These are phyloP conservation scores for Telopea speciosissima DNA, from an alignment of 177 flowering plant genomes.

Conservation along the genomic window DNA sequence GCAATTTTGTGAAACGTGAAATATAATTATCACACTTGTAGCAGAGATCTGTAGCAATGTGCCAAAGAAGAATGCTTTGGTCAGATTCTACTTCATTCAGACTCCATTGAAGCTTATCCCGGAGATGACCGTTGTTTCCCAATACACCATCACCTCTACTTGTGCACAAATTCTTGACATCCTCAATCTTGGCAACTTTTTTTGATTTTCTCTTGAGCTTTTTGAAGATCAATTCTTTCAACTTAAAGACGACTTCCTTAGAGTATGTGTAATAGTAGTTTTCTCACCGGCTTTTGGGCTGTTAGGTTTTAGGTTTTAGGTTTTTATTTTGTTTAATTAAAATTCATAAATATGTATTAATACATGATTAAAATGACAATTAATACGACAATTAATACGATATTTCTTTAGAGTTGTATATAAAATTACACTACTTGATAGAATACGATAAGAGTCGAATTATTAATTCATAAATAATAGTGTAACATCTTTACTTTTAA, in stretches of 20 bases:
- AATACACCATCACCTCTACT: neutral
- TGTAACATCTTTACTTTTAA: no score
- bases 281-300: no score
- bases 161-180: neutral
- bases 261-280: constrained; percentile 1
- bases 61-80: constrained; percentile 36
- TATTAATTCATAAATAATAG: no score
- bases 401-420: no score
- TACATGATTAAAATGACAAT: no score
- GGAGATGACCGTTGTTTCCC: neutral
- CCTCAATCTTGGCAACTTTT: neutral
- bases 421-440: no score
- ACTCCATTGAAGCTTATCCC: constrained; percentile 9
- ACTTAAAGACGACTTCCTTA: neutral
- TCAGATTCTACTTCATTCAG: constrained; percentile 22
- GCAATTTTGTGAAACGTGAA: no score
- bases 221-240: constrained; percentile 16
- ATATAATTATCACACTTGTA: neutral
- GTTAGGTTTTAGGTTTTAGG: no score
- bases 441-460: no score
- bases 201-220: constrained; percentile 6
- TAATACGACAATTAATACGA: no score
- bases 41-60: constrained; percentile 39
- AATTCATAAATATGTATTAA: no score
- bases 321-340: no score